Base-by-base conservation (phyloP, 805 yeast species). In the Starmerella powellii region DNA sequence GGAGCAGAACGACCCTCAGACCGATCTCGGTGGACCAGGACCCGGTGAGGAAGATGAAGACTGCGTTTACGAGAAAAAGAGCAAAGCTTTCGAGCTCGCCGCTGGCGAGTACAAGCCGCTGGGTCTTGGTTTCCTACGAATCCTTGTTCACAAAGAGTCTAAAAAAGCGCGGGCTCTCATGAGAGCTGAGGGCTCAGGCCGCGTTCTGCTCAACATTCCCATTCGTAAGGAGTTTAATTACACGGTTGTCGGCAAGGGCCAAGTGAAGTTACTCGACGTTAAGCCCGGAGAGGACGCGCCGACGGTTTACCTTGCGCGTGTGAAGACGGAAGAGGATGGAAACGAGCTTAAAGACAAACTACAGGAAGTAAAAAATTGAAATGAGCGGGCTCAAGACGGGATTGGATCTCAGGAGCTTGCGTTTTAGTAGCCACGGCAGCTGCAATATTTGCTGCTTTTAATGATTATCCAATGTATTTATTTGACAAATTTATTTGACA, bases 11-110 rank as follows among this genome's bases (percentile, higher is more conserved):
- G 34, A 61, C 61, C 43, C 49, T 17, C 66, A 73, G 45, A 62
- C 65, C 17, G 71, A 74, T 37, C 68, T 77, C 41, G 67, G 76
- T 11, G 71, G 66, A 15, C 66, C 71, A 51, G 72, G 71, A 11
- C 81, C 88, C 8, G 96, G 95, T 16, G 96, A 88, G 63, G 95
- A 86, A 62, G 71, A 74, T 41, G 96, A 88, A 63, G 74, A 68
- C 1, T 57, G 69, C 0, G 54, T 73, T 20, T 81, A 71, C 52
- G 72, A 78, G 34, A 78, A 81, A 53, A 72, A 81, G 54, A 72
- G 88, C 3, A 85, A 85, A 56, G 65, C 85, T 35, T 75, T 76
- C 72, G 66, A 76, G 43, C 73, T 72, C 37, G 71, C 73, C 37
- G 68, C 73, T 34, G 72, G 72, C 35, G 57, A 61, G 35, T 53